A percentile compares a stretch with the other conserved stretches of the same genome.
These are phyloP conservation scores for Corymbia maculata DNA, from an alignment of 345 rosid species.

Conservation along the genomic window DNA sequence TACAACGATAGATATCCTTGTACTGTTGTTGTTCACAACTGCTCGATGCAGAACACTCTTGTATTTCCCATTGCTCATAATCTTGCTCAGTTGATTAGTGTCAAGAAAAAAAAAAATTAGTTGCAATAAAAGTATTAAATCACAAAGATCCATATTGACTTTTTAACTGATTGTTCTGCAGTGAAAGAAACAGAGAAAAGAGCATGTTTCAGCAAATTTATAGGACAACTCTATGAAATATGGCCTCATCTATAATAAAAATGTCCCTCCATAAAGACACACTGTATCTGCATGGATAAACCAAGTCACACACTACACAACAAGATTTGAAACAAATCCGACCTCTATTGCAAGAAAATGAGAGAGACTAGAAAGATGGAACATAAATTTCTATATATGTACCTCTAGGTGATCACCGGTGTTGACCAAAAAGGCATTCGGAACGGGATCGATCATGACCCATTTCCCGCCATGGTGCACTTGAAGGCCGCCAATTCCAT, in stretches of 20 bases:
- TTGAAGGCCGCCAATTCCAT: constrained; percentile 38
- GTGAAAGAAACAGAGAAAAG: background rate
- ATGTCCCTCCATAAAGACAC: background rate
- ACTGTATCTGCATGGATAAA: background rate
- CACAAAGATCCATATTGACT: background rate
- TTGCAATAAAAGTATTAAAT: background rate
- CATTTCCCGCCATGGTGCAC: constrained; percentile 36
- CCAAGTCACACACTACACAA: background rate
- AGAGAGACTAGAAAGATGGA: background rate
- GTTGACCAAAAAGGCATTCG: constrained; percentile 38
- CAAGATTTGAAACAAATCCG: background rate
- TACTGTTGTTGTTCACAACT: constrained; percentile 16
- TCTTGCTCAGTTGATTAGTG: background rate
- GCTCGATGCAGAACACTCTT: constrained; percentile 44
- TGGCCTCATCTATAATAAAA: background rate
- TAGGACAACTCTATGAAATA: background rate
- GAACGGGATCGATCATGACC: constrained; percentile 19
- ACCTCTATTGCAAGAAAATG: background rate
- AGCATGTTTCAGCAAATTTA: background rate
- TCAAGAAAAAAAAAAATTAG: background rate
- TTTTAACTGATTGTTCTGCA: background rate
- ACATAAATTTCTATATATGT: background rate
- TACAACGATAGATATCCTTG: constrained; percentile 24
- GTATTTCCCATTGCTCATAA: constrained; percentile 48
- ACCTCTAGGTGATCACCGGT: constrained; percentile 51